phyloP scores from a whole-genome alignment of 768 basidiomycete genomes.

The Leccinum pellstonianum region DNA sequence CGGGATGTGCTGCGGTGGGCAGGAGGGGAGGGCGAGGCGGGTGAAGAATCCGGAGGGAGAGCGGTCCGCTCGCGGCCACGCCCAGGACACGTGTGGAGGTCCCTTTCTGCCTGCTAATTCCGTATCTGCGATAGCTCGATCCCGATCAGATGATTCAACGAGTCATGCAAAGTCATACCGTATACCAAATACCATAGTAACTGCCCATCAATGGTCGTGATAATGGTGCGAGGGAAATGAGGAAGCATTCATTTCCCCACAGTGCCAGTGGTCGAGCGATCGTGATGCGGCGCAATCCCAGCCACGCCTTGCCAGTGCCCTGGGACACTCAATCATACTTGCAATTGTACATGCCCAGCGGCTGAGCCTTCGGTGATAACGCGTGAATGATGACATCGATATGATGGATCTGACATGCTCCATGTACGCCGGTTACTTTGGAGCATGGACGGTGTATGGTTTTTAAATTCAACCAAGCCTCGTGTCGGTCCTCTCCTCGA shows the following conservation, averaged over 20 bases:
- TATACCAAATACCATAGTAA: not conserved
- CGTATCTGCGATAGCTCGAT: constrained; percentile 5
- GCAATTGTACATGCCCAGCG: not conserved
- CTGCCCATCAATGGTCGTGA: not conserved
- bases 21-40: not conserved
- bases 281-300: constrained; percentile 6
- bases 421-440: not conserved
- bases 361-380: constrained; percentile 19
- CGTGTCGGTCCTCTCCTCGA: constrained; percentile 12
- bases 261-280: constrained; percentile 3
- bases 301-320: not conserved
- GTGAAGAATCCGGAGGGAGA: not conserved
- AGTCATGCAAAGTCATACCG: not conserved
- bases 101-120: not conserved
- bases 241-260: constrained; percentile 16
- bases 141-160: not conserved
- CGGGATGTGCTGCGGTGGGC: not conserved
- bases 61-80: not conserved
- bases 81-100: constrained; percentile 12
- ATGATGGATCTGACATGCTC: not conserved
- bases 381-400: constrained; percentile 3
- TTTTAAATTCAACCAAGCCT: constrained; percentile 11
- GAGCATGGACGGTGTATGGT: not conserved
- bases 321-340: constrained; percentile 18
- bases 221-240: constrained; percentile 16